phyloP scores from a whole-genome alignment of 345 rosid genomes.

The Excoecaria cochinchinensis region DNA sequence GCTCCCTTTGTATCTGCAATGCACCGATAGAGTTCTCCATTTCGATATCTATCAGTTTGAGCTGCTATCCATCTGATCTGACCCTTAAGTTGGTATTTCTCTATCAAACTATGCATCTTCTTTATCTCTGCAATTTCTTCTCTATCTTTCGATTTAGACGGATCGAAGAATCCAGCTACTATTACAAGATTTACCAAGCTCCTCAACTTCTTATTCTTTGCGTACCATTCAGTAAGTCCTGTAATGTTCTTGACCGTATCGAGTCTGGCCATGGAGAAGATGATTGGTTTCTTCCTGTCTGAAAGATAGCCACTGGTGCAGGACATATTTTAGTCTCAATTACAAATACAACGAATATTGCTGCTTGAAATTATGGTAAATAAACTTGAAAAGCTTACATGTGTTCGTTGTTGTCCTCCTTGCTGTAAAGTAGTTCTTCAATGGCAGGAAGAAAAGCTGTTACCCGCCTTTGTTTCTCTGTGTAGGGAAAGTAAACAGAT shows the following conservation, averaged over 20 bases:
- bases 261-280: constrained; percentile 98
- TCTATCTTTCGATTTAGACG: constrained; percentile 73
- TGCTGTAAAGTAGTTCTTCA: constrained; percentile 65
- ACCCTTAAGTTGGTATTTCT: constrained; percentile 74
- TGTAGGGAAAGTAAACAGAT: constrained; percentile 83
- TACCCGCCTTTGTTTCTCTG: constrained; percentile 50
- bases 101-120: constrained; percentile 75
- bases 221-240: constrained; percentile 89
- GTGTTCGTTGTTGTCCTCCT: constrained; percentile 67
- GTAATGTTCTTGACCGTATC: constrained; percentile 86
- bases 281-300: constrained; percentile 71
- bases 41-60: constrained; percentile 79
- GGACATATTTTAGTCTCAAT: constrained; percentile 1
- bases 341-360: neutral
- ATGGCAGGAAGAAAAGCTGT: constrained; percentile 67
- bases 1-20: constrained; percentile 92
- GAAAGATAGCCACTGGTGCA: constrained; percentile 74
- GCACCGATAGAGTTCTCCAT: constrained; percentile 85
- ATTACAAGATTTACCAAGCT: constrained; percentile 78
- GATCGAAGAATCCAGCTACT: constrained; percentile 88
- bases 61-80: constrained; percentile 94
- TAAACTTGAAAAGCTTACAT: constrained; percentile 42
- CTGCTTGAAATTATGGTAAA: neutral
- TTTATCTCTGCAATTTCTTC: constrained; percentile 85
- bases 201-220: constrained; percentile 74